Percentiles rank a stretch among this genome's conserved stretches.
Evolutionary conservation across 2,329 filamentous ascomycete species (phyloP).

Genomic region (Hymenoscyphus albidus): DNA sequence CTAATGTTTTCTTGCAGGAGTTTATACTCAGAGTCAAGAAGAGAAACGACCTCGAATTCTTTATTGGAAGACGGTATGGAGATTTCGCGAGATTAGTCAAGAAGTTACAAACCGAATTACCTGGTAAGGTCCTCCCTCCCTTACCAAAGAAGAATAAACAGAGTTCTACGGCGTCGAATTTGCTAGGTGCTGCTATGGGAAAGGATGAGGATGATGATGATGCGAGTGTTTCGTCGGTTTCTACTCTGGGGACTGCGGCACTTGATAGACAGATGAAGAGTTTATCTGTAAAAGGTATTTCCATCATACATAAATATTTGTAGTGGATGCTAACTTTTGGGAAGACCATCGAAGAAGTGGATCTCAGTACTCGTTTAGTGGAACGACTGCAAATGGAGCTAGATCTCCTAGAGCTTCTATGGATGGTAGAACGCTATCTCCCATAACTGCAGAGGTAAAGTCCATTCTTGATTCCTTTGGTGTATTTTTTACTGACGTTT

Average conservation of each 20-base stretch:
- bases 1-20: constrained; percentile 47
- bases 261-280: constrained; percentile 31
- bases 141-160: constrained; percentile 90
- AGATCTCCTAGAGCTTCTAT: constrained; percentile 43
- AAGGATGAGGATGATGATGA: constrained; percentile 67
- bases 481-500: constrained; percentile 11
- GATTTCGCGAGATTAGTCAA: constrained; percentile 82
- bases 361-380: constrained; percentile 35
- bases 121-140: constrained; percentile 82
- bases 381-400: constrained; percentile 34
- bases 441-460: constrained; percentile 18
- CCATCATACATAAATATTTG: neutral
- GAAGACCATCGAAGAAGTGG: constrained; percentile 39
- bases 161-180: constrained; percentile 59
- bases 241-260: constrained; percentile 26
- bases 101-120: constrained; percentile 75
- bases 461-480: neutral
- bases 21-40: constrained; percentile 85
- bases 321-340: constrained; percentile 14
- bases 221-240: constrained; percentile 64
- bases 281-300: constrained; percentile 43
- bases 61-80: constrained; percentile 80
- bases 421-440: constrained; percentile 37
- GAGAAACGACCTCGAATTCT: constrained; percentile 69
- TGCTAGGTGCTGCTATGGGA: constrained; percentile 50